Conservation (phyloP, 306 rosid species). For the Cucurbita moschata region DNA sequence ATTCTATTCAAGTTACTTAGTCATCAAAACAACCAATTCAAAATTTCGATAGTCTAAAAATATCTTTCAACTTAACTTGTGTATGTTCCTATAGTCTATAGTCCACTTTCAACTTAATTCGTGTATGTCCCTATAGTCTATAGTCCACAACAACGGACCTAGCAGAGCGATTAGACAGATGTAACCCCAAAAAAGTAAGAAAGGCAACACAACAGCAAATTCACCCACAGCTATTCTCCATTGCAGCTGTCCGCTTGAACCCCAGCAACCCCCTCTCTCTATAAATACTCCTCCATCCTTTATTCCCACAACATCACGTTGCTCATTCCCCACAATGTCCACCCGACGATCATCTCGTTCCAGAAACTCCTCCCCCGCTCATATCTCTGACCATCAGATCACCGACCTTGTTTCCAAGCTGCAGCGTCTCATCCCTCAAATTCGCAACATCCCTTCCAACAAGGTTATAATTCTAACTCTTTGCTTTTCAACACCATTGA, state of each 20-base stretch:
- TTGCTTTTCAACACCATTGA: neutral
- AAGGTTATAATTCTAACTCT: slow-evolving; percentile 20
- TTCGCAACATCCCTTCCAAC: slow-evolving; percentile 51
- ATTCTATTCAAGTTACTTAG: too few relatives aligned
- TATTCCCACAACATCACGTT: neutral
- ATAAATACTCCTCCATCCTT: neutral
- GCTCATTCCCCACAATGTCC: slow-evolving; percentile 26
- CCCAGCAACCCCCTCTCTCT: neutral
- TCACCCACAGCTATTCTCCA: neutral
- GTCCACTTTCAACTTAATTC: too few relatives aligned
- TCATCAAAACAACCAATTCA: too few relatives aligned
- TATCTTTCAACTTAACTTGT: too few relatives aligned
- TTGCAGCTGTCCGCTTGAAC: slow-evolving; percentile 5
- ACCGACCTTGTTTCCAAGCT: slow-evolving; percentile 70
- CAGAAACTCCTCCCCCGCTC: slow-evolving; percentile 29
- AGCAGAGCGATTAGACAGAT: too few relatives aligned
- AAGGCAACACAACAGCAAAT: neutral
- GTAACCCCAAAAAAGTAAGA: too few relatives aligned
- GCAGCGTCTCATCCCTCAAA: slow-evolving; percentile 76
- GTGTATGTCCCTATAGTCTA: too few relatives aligned
- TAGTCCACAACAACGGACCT: too few relatives aligned
- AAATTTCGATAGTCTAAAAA: too few relatives aligned
- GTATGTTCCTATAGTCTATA: too few relatives aligned
- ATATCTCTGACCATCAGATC: slow-evolving; percentile 76
- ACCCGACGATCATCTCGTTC: slow-evolving; percentile 66